These are phyloP conservation scores for Phellopilus nigrolimitatus DNA, from an alignment of 1,284 basidiomycete species.

Conservation along the genomic window DNA sequence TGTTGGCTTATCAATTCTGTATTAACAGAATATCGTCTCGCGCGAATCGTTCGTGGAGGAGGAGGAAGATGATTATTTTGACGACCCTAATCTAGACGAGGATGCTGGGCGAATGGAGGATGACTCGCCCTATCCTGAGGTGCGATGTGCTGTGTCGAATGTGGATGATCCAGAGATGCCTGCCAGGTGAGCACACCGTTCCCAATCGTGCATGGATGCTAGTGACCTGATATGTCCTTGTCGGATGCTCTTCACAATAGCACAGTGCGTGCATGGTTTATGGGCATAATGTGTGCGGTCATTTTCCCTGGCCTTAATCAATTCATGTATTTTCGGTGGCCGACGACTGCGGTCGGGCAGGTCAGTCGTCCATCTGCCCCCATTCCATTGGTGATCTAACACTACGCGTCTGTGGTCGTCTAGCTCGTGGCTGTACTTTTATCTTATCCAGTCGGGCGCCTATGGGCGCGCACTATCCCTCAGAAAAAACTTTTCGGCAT, in stretches of 20 bases:
- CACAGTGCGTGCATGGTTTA: conserved; percentile 34
- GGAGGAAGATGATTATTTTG: conserved; percentile 5
- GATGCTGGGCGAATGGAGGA: conserved; percentile 19
- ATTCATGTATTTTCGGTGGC: conserved; percentile 35
- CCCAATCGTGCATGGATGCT: background rate
- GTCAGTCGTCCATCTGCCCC: conserved; percentile 13
- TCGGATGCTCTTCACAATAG: conserved; percentile 22
- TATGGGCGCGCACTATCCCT: conserved; percentile 25
- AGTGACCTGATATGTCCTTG: background rate
- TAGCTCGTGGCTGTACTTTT: conserved; percentile 26
- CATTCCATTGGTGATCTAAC: conserved; percentile 25
- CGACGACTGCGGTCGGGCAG: conserved; percentile 22
- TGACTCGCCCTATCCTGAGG: conserved; percentile 23
- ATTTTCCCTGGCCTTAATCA: conserved; percentile 27
- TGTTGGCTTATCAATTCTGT: background rate
- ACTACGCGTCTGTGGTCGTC: too few relatives aligned
- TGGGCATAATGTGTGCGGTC: conserved; percentile 33
- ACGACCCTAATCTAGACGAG: conserved; percentile 20
- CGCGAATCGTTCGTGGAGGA: conserved; percentile 12
- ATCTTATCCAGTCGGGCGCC: conserved; percentile 27
- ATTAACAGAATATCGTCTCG: conserved; percentile 5
- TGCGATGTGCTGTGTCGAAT: conserved; percentile 24
- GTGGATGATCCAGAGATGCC: conserved; percentile 22
- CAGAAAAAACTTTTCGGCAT: conserved; percentile 24
- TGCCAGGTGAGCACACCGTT: conserved; percentile 6